Base-by-base conservation (phyloP, 179 eudicot species). In the Spinacia oleracea region DNA sequence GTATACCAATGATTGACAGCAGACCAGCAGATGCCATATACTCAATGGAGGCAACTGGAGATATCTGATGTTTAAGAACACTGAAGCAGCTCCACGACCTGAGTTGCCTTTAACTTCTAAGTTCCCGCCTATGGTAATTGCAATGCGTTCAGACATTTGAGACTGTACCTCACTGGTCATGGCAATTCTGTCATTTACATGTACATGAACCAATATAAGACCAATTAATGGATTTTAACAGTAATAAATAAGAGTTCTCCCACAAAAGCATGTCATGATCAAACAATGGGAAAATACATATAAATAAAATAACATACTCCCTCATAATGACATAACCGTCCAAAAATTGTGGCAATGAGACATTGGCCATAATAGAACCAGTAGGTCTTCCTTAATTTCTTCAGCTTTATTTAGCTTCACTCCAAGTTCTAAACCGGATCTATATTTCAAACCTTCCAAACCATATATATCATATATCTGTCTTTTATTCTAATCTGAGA, bases 381-480 rank as follows among this genome's bases (percentile, higher is more conserved):
- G 94, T 85, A 79, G 99, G 91, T 71, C 97, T 85, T 91, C 93
- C 86, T 92, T 96, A 66, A 96, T 92, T 82, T 96, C 98, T 82
- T 96, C 97, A 46, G 85, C 92, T 86, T 89, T 93, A 81, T 89
- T 82, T 70, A 96, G 88, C 84, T 91, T 92, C 40, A 91, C 92
- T 66, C 99, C 99, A 82, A 94, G 97, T 88, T 96, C 97, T 80
- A 94, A 82, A 76, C 99, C 97, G 38, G 98, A 92, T n/a, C n/a
- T n/a, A n/a, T n/a, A n/a, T 45, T 87, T 92, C 71, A 96, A 77
- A 72, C 99, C 99, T 83, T 93, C 98, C 97, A 93, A 92, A 64
- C 99, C 99, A 84, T 93, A 96, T 76, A 96, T 89, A 85, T 96
- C 99, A 87, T 96, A 96, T 87, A 96, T 92, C 78, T 86, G 89